Percentiles rank a stretch among this genome's conserved stretches.
Conservation (phyloP, 1,284 basidiomycete species). For the Tilletia horrida region DNA sequence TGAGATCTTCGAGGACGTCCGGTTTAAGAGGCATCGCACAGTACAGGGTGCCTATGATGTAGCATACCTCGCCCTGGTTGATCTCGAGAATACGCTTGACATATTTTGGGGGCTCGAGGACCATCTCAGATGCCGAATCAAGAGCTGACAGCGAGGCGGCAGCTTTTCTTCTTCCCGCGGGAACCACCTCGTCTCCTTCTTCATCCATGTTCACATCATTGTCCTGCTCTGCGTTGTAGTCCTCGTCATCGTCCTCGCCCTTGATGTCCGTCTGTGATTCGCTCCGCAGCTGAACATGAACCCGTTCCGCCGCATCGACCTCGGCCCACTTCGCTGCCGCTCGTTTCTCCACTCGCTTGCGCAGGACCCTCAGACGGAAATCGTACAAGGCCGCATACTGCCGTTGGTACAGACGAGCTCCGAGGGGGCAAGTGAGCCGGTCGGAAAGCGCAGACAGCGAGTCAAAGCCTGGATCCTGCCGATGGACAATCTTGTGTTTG, state of each 20-base stretch:
- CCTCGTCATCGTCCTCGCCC: conserved; percentile 17
- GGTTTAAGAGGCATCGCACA: conserved; percentile 98
- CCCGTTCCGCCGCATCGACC: conserved; percentile 17
- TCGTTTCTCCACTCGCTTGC: conserved; percentile 37
- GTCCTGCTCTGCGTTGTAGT: conserved; percentile 19
- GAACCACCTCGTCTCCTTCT: conserved; percentile 9
- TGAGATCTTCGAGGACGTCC: conserved; percentile 91
- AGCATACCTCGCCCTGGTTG: conserved; percentile 76
- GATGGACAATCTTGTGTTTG: background rate
- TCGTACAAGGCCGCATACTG: conserved; percentile 54
- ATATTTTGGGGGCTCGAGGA: conserved; percentile 59
- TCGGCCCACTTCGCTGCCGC: conserved; percentile 32
- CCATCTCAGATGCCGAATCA: background rate
- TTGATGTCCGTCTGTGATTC: conserved; percentile 24
- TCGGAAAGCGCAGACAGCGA: background rate
- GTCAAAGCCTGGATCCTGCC: background rate
- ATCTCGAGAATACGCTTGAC: conserved; percentile 86
- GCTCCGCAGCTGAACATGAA: conserved; percentile 25
- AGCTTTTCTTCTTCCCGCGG: background rate
- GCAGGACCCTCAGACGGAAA: conserved; percentile 49
- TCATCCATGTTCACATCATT: conserved; percentile 13
- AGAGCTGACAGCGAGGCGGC: background rate
- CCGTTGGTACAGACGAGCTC: conserved; percentile 30
- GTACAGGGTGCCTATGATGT: conserved; percentile 89
- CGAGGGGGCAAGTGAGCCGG: conserved; percentile 13